Percentiles rank a stretch among this genome's conserved stretches.
phyloP scores from a whole-genome alignment of 2,329 filamentous ascomycete species.

The Ophiosphaerella narmari region DNA sequence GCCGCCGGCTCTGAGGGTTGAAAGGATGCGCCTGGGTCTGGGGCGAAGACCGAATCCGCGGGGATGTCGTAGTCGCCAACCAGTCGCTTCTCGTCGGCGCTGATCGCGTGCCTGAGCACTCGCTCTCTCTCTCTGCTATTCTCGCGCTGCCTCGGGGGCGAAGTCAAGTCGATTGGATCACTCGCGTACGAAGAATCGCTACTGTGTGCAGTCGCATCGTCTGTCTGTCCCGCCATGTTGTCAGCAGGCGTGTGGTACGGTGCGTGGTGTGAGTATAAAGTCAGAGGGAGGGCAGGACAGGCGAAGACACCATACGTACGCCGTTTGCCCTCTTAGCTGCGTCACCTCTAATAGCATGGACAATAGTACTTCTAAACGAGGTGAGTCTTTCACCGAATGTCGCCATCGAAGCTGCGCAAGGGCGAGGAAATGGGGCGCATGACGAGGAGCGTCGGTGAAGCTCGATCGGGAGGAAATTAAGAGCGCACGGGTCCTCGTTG shows the following conservation, averaged over 20 bases:
- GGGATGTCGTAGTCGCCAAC: conserved; percentile 19
- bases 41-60: conserved; percentile 21
- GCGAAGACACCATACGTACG: conserved; percentile 7
- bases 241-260: conserved; percentile 1
- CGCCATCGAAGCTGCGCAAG: background rate
- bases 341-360: background rate
- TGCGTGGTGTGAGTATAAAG: no score
- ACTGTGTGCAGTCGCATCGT: conserved; percentile 17
- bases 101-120: background rate
- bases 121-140: no score
- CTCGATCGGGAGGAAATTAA: no score
- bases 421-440: no score
- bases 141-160: conserved; percentile 3
- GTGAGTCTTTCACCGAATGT: no score
- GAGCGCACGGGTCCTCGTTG: conserved; percentile 11
- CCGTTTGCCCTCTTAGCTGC: conserved; percentile 5
- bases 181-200: no score
- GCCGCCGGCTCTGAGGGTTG: background rate
- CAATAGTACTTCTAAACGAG: background rate
- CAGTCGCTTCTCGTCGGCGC: conserved; percentile 20
- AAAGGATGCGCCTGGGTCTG: conserved; percentile 10
- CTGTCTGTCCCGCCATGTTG: conserved; percentile 23
- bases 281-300: background rate
- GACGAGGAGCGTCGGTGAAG: no score
- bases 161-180: conserved; percentile 14